phyloP scores from a whole-genome alignment of 148 eudicot species.

The Limonium bicolor region DNA sequence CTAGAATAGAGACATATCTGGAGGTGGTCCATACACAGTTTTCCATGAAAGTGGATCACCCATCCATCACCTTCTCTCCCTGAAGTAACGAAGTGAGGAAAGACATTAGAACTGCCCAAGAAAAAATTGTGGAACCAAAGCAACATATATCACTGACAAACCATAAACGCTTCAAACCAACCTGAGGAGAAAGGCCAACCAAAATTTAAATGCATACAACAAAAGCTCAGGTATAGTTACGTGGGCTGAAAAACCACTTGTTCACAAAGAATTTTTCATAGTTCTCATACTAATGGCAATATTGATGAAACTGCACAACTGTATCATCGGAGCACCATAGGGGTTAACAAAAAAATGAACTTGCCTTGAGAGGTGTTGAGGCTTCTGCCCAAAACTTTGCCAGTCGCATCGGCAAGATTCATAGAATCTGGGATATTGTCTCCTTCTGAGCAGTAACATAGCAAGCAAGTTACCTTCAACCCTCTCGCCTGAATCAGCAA shows the following conservation, averaged over 20 bases:
- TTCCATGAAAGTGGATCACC: constrained; percentile 83
- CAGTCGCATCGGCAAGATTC: constrained; percentile 66
- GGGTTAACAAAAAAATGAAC: constrained; percentile 1
- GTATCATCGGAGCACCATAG: background rate
- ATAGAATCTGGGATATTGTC: constrained; percentile 87
- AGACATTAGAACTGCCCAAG: background rate
- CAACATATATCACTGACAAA: too few relatives aligned
- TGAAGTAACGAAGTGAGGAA: constrained; percentile 11
- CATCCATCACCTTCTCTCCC: constrained; percentile 54
- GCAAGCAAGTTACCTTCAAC: constrained; percentile 81
- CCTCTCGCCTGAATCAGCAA: constrained; percentile 62
- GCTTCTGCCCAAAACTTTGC: constrained; percentile 32
- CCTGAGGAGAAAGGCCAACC: too few relatives aligned
- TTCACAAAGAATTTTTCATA: too few relatives aligned
- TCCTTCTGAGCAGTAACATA: constrained; percentile 97
- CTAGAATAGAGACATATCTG: constrained; percentile 74
- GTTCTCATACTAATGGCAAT: background rate
- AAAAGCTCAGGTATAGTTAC: too few relatives aligned
- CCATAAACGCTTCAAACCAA: too few relatives aligned
- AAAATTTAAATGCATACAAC: too few relatives aligned
- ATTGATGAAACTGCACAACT: background rate
- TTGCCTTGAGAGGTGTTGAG: constrained; percentile 31
- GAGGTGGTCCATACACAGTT: constrained; percentile 94
- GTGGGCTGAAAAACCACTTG: too few relatives aligned
- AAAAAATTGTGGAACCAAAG: background rate